Evolutionary conservation across 2,329 filamentous ascomycete genomes (phyloP).

Genomic region (Paecilomyces sp.): DNA sequence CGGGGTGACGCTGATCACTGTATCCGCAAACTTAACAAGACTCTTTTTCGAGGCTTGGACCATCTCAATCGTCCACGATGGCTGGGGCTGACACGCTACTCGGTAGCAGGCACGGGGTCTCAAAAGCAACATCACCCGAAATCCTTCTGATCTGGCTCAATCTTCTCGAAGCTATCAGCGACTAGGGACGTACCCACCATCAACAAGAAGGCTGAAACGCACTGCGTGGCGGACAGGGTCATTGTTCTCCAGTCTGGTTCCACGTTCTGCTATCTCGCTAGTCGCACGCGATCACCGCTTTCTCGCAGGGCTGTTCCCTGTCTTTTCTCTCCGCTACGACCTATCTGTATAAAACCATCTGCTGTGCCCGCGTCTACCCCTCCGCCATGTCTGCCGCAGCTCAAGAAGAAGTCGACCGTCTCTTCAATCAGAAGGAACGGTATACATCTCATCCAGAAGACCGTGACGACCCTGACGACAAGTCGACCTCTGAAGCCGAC

Average conservation of each 20-base stretch:
- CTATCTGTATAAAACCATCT: constrained; percentile 6
- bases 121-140: neutral
- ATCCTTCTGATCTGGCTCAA: neutral
- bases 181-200: neutral
- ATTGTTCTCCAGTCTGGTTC: neutral
- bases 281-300: neutral
- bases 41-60: neutral
- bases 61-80: neutral
- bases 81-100: neutral
- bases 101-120: neutral
- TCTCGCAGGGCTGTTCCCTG: neutral
- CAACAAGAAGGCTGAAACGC: neutral
- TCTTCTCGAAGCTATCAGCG: neutral
- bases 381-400: constrained; percentile 34
- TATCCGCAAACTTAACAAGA: neutral
- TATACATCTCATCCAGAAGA: constrained; percentile 38
- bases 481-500: constrained; percentile 18
- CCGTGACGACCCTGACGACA: constrained; percentile 26
- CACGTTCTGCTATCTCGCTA: neutral
- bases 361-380: constrained; percentile 6
- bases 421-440: constrained; percentile 31
- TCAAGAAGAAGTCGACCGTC: constrained; percentile 41
- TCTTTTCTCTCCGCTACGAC: constrained; percentile 4
- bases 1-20: neutral
- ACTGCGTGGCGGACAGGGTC: neutral